Evolutionary conservation across 2,329 filamentous ascomycete species (phyloP).

Genomic region (Didymella lethalis): DNA sequence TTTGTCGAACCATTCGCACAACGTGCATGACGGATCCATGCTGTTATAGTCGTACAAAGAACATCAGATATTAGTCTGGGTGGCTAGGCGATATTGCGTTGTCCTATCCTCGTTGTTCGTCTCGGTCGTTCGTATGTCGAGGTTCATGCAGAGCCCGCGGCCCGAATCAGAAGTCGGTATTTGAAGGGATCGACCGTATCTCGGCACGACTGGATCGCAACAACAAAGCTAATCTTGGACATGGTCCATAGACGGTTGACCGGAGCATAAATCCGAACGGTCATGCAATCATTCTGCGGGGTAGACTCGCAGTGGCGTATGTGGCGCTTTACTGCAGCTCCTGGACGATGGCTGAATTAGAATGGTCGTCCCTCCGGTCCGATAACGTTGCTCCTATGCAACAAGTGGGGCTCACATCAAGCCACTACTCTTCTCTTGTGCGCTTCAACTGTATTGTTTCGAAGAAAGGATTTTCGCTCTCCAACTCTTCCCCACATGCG

Average conservation of each 20-base stretch:
- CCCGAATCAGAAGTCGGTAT: constrained; percentile 10
- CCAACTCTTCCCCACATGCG: constrained; percentile 17
- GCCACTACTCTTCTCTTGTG: not conserved
- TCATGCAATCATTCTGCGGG: not conserved
- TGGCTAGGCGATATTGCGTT: not conserved
- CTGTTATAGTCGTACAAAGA: not conserved
- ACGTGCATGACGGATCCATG: not conserved
- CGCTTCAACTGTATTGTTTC: constrained; percentile 10
- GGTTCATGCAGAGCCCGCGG: constrained; percentile 7
- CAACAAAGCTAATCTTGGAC: not conserved
- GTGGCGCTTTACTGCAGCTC: not conserved
- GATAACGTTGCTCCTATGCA: not conserved
- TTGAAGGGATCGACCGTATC: constrained; percentile 4
- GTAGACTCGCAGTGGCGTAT: not conserved
- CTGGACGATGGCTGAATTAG: not conserved
- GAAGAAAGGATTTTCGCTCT: constrained; percentile 34
- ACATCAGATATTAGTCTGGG: not conserved
- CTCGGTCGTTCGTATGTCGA: not conserved
- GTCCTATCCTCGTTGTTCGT: not conserved
- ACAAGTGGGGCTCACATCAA: not conserved
- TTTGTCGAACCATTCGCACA: not conserved
- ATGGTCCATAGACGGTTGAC: not conserved
- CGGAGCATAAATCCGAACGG: not conserved
- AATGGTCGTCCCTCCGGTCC: not conserved
- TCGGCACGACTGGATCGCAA: not conserved